These are phyloP conservation scores for Phytophthora rubi DNA, from an alignment of 352 stramenopile species.

Conservation along the genomic window DNA sequence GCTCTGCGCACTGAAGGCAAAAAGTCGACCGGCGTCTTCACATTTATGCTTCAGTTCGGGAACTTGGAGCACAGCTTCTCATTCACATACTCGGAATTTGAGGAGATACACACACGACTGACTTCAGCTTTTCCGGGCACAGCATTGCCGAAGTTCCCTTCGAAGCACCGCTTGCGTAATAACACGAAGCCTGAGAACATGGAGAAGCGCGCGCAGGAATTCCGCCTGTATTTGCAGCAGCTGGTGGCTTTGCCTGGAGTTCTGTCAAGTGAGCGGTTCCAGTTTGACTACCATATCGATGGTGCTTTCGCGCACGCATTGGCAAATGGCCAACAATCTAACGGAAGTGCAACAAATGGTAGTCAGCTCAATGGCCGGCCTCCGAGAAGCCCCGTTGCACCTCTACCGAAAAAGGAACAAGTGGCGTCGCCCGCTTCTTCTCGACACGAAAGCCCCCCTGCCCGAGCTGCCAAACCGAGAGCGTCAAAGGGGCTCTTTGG, in stretches of 20 bases:
- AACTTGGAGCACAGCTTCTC: constrained; percentile 61
- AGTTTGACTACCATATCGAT: constrained; percentile 70
- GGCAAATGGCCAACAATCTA: constrained; percentile 25
- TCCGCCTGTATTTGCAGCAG: constrained; percentile 76
- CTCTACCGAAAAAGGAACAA: constrained; percentile 25
- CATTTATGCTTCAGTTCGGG: constrained; percentile 61
- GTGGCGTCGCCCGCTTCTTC: constrained; percentile 21
- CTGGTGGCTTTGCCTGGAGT: constrained; percentile 58
- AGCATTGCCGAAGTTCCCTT: constrained; percentile 76
- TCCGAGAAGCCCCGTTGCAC: constrained; percentile 35
- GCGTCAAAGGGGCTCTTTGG: constrained; percentile 60
- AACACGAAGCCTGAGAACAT: constrained; percentile 87
- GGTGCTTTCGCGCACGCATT: constrained; percentile 47
- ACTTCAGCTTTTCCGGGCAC: constrained; percentile 32
- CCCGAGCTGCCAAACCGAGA: constrained; percentile 22
- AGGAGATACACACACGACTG: constrained; percentile 71
- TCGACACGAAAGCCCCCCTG: constrained; percentile 18
- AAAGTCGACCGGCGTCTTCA: constrained; percentile 73
- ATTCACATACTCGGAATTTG: constrained; percentile 75
- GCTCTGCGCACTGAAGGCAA: constrained; percentile 65
- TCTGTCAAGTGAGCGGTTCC: constrained; percentile 64
- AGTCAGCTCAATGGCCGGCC: constrained; percentile 16
- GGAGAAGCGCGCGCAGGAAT: constrained; percentile 84
- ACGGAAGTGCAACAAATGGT: constrained; percentile 22
- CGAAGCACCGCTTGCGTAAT: constrained; percentile 78